Conservation (phyloP, 106 monocot genomes). For the Dendrobium chrysotoxum region DNA sequence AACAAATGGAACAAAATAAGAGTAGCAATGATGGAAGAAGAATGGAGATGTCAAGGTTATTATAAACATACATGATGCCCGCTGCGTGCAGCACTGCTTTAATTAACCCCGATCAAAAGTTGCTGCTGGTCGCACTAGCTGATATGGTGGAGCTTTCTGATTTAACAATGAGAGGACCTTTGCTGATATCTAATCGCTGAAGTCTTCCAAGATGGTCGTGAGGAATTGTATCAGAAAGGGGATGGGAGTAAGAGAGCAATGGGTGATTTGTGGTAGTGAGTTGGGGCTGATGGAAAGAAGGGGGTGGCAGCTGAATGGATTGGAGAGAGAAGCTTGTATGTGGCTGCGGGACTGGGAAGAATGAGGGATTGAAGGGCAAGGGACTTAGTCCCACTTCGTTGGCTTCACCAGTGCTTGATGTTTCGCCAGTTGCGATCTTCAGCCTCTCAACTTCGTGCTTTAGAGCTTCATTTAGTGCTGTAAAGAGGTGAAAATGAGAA, state of each 20-base stretch:
- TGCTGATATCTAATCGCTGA: conserved; percentile 66
- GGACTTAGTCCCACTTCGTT: conserved; percentile 41
- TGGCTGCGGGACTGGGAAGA: conserved; percentile 19
- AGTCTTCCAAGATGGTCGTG: conserved; percentile 64
- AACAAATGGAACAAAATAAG: no score
- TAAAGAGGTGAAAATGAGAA: neutral
- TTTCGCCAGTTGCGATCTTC: conserved; percentile 75
- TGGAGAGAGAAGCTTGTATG: conserved; percentile 15
- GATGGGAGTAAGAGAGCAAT: conserved; percentile 22
- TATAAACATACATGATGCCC: no score
- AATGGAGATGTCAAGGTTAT: no score
- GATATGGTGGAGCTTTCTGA: conserved; percentile 66
- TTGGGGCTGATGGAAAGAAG: conserved; percentile 14
- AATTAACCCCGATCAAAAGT: conserved; percentile 31
- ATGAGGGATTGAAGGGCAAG: conserved; percentile 32
- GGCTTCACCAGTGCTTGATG: conserved; percentile 22
- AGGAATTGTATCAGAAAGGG: conserved; percentile 53
- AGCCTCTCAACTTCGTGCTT: conserved; percentile 89
- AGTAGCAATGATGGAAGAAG: no score
- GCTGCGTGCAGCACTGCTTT: neutral
- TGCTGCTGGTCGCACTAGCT: conserved; percentile 80
- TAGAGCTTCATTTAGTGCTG: conserved; percentile 89
- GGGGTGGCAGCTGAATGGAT: conserved; percentile 21
- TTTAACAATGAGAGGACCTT: conserved; percentile 48
- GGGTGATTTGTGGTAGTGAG: conserved; percentile 24